Percentiles rank a stretch among this genome's conserved stretches.
These are phyloP conservation scores for Ichthyophthirius multifiliis DNA, from an alignment of 169 alveolate genomes.

Conservation along the genomic window DNA sequence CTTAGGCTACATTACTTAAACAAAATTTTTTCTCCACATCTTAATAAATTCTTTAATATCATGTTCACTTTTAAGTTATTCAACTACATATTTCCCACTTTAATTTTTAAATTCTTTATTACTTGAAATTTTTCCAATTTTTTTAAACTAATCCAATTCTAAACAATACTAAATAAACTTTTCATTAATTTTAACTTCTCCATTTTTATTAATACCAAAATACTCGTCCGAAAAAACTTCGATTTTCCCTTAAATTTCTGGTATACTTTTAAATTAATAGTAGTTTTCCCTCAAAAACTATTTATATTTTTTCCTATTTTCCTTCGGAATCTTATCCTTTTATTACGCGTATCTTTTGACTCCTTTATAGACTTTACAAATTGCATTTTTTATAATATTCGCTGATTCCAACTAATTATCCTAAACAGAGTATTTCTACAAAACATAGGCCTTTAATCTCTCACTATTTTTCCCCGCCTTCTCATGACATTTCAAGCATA, in stretches of 20 bases:
- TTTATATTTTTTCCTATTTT: neutral
- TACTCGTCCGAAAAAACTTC: neutral
- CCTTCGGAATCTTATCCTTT: conserved; percentile 2
- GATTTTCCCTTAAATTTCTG: neutral
- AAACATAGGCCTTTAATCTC: conserved; percentile 38
- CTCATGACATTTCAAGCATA: conserved; percentile 79
- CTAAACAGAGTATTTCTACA: conserved; percentile 54
- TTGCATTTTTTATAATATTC: neutral
- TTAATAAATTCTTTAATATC: conserved; percentile 43
- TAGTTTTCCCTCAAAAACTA: neutral
- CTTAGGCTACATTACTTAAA: conserved; percentile 61
- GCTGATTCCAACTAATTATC: conserved; percentile 2
- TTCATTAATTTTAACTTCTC: neutral
- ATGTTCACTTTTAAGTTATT: conserved; percentile 29
- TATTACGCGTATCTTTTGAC: neutral
- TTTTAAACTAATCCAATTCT: neutral
- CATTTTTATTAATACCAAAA: neutral
- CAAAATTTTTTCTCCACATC: conserved; percentile 71
- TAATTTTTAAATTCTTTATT: conserved; percentile 33
- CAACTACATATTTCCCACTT: conserved; percentile 52
- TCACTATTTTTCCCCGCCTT: conserved; percentile 56
- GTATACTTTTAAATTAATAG: neutral
- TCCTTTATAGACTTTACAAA: neutral
- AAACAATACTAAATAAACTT: neutral
- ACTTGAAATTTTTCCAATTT: neutral